A percentile compares a stretch with the other conserved stretches of the same genome.
These are phyloP conservation scores for Gynostemma pentaphyllum DNA, from an alignment of 306 rosid genomes.

Conservation along the genomic window DNA sequence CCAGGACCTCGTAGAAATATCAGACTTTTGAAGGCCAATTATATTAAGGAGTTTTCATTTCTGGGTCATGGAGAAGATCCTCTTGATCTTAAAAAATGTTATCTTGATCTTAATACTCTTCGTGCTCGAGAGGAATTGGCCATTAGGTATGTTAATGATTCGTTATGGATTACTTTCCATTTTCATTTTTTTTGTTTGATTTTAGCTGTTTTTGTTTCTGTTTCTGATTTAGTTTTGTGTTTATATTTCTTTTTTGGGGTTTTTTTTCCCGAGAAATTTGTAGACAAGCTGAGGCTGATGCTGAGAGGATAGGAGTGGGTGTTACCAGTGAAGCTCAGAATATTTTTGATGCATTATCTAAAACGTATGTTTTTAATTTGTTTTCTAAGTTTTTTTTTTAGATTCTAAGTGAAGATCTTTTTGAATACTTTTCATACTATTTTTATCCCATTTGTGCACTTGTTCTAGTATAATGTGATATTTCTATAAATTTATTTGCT, in stretches of 20 bases:
- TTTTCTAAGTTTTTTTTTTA: neutral
- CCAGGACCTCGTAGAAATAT: slow-evolving; percentile 55
- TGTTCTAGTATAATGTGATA: neutral
- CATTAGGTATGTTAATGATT: slow-evolving; percentile 33
- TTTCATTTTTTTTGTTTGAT: neutral
- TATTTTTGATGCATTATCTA: slow-evolving; percentile 82
- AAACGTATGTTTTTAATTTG: slow-evolving; percentile 52
- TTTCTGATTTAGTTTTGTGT: neutral
- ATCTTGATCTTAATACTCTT: slow-evolving; percentile 53
- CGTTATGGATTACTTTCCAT: neutral
- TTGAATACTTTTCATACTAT: neutral
- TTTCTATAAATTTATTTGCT: neutral
- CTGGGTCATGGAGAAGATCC: slow-evolving; percentile 69
- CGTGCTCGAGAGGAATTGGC: slow-evolving; percentile 66
- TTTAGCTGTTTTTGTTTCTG: neutral
- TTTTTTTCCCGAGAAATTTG: neutral
- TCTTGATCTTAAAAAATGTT: slow-evolving; percentile 47
- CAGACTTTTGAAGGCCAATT: slow-evolving; percentile 61
- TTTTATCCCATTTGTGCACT: neutral
- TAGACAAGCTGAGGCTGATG: slow-evolving; percentile 83
- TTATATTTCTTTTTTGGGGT: neutral
- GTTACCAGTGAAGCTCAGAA: slow-evolving; percentile 81
- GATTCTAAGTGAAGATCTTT: neutral
- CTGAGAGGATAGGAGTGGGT: slow-evolving; percentile 92
- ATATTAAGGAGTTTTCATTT: slow-evolving; percentile 57